Evolutionary conservation across 805 yeast species (phyloP).

Genomic region (Saccharomyces mikatae): DNA sequence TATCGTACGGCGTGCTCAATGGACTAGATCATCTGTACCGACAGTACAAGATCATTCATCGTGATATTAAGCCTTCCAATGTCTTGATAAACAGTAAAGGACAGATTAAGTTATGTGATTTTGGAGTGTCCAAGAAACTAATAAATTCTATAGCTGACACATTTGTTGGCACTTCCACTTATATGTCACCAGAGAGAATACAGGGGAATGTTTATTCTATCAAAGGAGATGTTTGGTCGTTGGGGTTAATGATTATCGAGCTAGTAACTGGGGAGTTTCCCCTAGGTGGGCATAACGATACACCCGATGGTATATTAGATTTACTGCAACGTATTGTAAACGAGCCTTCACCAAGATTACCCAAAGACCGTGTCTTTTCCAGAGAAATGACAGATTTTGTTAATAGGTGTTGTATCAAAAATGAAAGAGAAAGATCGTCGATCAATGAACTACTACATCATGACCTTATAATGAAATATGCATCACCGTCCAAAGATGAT

Average conservation of each 20-base stretch:
- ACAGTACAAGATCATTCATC: conserved; percentile 79
- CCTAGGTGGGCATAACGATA: conserved; percentile 49
- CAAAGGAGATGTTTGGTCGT: conserved; percentile 96
- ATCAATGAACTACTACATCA: conserved; percentile 58
- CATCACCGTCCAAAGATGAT: conserved; percentile 24
- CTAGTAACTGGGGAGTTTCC: conserved; percentile 81
- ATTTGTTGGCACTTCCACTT: conserved; percentile 94
- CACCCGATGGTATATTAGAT: conserved; percentile 84
- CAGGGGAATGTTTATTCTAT: conserved; percentile 90
- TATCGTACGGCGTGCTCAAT: conserved; percentile 65
- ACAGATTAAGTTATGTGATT: conserved; percentile 85
- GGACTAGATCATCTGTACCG: conserved; percentile 80
- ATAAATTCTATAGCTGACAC: conserved; percentile 94
- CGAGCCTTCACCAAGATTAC: conserved; percentile 77
- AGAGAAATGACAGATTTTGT: conserved; percentile 58
- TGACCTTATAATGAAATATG: conserved; percentile 31
- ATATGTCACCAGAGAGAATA: conserved; percentile 96
- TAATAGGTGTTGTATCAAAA: conserved; percentile 64
- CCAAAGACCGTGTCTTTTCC: conserved; percentile 32
- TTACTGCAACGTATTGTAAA: conserved; percentile 86
- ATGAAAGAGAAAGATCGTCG: conserved; percentile 56
- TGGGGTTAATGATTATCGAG: conserved; percentile 85
- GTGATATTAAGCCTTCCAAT: conserved; percentile 94
- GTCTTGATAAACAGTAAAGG: conserved; percentile 83
- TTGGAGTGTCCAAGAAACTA: conserved; percentile 89